These are phyloP conservation scores for Fusarium scirpi DNA, from an alignment of 2,329 filamentous ascomycete species.

Conservation along the genomic window DNA sequence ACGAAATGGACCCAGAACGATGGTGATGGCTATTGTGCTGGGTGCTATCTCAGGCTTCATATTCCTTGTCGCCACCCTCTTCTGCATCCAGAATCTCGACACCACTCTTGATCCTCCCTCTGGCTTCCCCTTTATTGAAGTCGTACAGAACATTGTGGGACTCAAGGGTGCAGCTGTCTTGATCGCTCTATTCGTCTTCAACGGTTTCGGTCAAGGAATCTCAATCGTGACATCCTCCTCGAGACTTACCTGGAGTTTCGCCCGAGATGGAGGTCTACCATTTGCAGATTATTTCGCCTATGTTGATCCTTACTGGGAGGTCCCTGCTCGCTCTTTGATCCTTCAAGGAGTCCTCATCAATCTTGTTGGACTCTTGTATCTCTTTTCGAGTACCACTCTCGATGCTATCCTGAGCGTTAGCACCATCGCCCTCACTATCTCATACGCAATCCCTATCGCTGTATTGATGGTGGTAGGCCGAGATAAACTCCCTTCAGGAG, in stretches of 20 bases:
- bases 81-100: slow-evolving; percentile 61
- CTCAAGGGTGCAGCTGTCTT: slow-evolving; percentile 57
- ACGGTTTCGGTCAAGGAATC: slow-evolving; percentile 65
- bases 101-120: slow-evolving; percentile 54
- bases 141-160: slow-evolving; percentile 54
- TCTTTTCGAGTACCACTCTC: slow-evolving; percentile 65
- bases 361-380: slow-evolving; percentile 64
- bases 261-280: slow-evolving; percentile 61
- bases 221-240: slow-evolving; percentile 64
- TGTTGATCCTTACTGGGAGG: slow-evolving; percentile 62
- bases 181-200: slow-evolving; percentile 66
- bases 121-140: slow-evolving; percentile 62
- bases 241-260: slow-evolving; percentile 65
- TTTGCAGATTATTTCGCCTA: slow-evolving; percentile 60
- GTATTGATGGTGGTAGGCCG: slow-evolving; percentile 62
- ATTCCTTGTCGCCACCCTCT: slow-evolving; percentile 63
- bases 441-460: slow-evolving; percentile 60
- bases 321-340: slow-evolving; percentile 64
- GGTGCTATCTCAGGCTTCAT: slow-evolving; percentile 61
- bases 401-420: slow-evolving; percentile 66
- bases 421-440: slow-evolving; percentile 68
- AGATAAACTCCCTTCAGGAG: slow-evolving; percentile 59
- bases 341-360: slow-evolving; percentile 58
- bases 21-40: slow-evolving; percentile 62
- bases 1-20: slow-evolving; percentile 62